Percentiles rank a stretch among this genome's conserved stretches.
Evolutionary conservation across 805 yeast species (phyloP).

Genomic region (Sungouiella blattae): DNA sequence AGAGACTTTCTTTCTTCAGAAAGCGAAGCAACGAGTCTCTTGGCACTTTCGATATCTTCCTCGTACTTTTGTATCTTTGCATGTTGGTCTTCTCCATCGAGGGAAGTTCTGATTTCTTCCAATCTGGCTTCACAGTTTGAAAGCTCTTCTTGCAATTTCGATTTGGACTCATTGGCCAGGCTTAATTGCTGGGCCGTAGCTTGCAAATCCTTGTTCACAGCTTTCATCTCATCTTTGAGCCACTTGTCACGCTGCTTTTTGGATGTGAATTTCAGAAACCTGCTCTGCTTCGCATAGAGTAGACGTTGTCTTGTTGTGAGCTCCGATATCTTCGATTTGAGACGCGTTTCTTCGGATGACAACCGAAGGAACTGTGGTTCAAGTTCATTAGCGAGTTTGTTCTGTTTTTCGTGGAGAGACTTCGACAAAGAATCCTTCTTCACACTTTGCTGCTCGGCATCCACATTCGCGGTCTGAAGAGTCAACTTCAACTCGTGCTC

Average conservation of each 20-base stretch:
- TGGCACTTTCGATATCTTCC: slow-evolving; percentile 39
- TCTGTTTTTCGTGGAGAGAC: slow-evolving; percentile 22
- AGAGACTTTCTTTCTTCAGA: slow-evolving; percentile 66
- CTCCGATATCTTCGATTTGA: slow-evolving; percentile 38
- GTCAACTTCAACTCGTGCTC: slow-evolving; percentile 41
- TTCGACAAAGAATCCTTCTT: slow-evolving; percentile 19
- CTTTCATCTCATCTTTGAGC: slow-evolving; percentile 52
- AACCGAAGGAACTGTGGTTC: slow-evolving; percentile 42
- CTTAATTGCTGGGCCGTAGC: slow-evolving; percentile 1
- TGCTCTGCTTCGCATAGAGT: slow-evolving; percentile 67
- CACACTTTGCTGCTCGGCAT: slow-evolving; percentile 19
- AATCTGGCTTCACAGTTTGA: slow-evolving; percentile 9
- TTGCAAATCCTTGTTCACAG: slow-evolving; percentile 21
- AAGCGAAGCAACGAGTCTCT: slow-evolving; percentile 38
- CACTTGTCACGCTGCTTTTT: slow-evolving; percentile 63
- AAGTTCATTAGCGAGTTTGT: slow-evolving; percentile 26
- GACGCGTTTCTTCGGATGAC: slow-evolving; percentile 35
- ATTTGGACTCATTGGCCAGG: not conserved
- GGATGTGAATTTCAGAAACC: slow-evolving; percentile 55
- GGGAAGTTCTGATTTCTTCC: slow-evolving; percentile 1
- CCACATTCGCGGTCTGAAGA: slow-evolving; percentile 27
- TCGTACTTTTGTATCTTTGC: slow-evolving; percentile 12
- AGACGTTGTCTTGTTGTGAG: slow-evolving; percentile 52
- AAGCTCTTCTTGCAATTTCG: slow-evolving; percentile 23
- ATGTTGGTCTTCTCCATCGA: slow-evolving; percentile 3